These are phyloP conservation scores for Coemansia sp. DNA, from an alignment of 192 early-diverging fungal species.

Conservation along the genomic window DNA sequence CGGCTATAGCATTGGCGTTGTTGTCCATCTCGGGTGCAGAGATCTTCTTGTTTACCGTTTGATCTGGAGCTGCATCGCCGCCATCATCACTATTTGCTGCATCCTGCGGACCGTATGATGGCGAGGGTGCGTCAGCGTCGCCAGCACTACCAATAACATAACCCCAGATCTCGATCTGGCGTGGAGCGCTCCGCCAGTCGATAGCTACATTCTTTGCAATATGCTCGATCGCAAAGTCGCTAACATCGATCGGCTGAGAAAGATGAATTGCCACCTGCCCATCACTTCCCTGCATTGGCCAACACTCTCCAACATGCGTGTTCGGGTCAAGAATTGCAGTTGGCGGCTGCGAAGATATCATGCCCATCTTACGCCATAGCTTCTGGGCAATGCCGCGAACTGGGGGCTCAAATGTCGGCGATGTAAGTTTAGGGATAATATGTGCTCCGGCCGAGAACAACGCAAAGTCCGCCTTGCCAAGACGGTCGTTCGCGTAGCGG, in stretches of 20 bases:
- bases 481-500: conserved; percentile 59
- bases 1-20: background rate
- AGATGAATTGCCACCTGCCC: conserved; percentile 68
- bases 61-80: background rate
- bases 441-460: conserved; percentile 65
- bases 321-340: conserved; percentile 46
- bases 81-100: background rate
- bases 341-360: conserved; percentile 47
- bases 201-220: conserved; percentile 60
- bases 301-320: conserved; percentile 71
- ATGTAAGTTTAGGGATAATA: conserved; percentile 66
- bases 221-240: conserved; percentile 71
- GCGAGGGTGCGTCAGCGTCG: background rate
- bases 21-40: background rate
- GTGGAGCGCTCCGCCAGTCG: conserved; percentile 66
- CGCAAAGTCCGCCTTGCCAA: conserved; percentile 72
- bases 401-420: conserved; percentile 56
- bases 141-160: conserved; percentile 27
- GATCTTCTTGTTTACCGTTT: background rate
- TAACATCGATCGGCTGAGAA: conserved; percentile 59
- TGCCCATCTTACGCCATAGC: conserved; percentile 30
- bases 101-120: background rate
- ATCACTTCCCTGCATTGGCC: conserved; percentile 66
- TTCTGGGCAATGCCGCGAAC: conserved; percentile 25
- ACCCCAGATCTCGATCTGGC: conserved; percentile 68